A percentile compares a stretch with the other conserved stretches of the same genome.
Conservation (phyloP, 1,284 basidiomycete genomes). For the Albatrellus sp. region DNA sequence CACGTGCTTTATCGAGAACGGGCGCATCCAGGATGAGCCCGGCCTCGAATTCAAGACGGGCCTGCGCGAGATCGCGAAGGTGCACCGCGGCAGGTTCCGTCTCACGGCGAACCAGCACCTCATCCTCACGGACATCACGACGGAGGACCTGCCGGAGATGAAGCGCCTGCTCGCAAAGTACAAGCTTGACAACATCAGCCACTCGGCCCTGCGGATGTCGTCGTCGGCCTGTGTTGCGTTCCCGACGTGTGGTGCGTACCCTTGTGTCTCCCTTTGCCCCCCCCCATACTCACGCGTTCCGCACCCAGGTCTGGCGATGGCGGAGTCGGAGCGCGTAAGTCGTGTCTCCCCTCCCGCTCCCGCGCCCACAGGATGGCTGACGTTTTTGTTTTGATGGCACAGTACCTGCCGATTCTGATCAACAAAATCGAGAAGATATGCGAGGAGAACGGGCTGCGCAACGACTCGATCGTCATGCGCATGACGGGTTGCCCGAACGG, state of each 20-base stretch:
- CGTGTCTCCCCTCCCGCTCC: not conserved
- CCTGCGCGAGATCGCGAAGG: constrained; percentile 82
- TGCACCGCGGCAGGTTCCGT: constrained; percentile 90
- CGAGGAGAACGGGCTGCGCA: constrained; percentile 84
- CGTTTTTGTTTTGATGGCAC: constrained; percentile 6
- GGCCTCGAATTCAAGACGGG: constrained; percentile 89
- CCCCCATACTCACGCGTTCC: constrained; percentile 5
- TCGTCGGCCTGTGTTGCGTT: constrained; percentile 95
- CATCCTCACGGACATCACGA: constrained; percentile 74
- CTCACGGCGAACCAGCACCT: constrained; percentile 94
- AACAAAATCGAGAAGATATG: constrained; percentile 95
- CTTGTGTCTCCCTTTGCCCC: not conserved
- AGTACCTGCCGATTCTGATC: constrained; percentile 90
- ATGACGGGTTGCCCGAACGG: constrained; percentile 97
- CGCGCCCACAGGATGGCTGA: constrained; percentile 5
- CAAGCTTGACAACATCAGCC: constrained; percentile 83
- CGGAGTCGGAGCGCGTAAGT: constrained; percentile 78
- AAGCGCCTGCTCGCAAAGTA: constrained; percentile 77
- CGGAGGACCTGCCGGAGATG: constrained; percentile 65
- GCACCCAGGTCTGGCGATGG: constrained; percentile 74
- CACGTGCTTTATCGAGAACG: constrained; percentile 95
- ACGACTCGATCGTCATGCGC: constrained; percentile 93
- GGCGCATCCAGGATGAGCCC: constrained; percentile 89
- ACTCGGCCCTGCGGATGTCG: constrained; percentile 72
- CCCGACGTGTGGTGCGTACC: constrained; percentile 75